Base-by-base conservation (phyloP, 2,329 filamentous ascomycete genomes). In the Tolypocladium amazonense region DNA sequence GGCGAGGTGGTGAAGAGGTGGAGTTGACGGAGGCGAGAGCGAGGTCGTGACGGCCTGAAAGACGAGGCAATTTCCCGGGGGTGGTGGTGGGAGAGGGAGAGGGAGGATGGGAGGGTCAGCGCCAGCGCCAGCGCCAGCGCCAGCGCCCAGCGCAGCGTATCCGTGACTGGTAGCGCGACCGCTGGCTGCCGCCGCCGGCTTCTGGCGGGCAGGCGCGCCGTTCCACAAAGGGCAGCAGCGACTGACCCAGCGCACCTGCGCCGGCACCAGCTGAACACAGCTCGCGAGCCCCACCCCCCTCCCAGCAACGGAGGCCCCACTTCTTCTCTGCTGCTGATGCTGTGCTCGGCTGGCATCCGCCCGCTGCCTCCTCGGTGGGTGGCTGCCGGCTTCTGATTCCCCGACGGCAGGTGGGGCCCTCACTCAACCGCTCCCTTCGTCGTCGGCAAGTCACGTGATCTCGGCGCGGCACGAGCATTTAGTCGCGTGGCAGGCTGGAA, bases 41-140 rank as follows among this genome's bases (percentile, higher is more conserved):
- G 23, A 61, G 52, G 60, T 27, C 61, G 61, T 61, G 38, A 23
- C n/a, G 59, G 69, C 70, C 70, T 71, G 70, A 71, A 69, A 70
- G 63, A 66, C 68, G 62, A 71, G 70, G 70, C 70, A 70, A 62
- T 60, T 60, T 60, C 50, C 63, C 59, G 62, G 41, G 41, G 41
- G 33, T 33, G 30, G n/a, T n/a, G 30, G 30, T 35, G 33, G 33
- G 33, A 35, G 33, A 35, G 33, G 33, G 33, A 35, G 41, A 20
- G n/a, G 41, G 20, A 23, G n/a, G 39, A 18, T 23, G 41, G 8
- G 41, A n/a, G n/a, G n/a, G 18, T 14, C 3, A 3, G 39, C 7
- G 5, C 39, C 5, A 41, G 39, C 39, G 39, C 37, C 37, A 39
- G 62, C 60, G 35, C 35, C 35, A 37, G 35, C 35, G 35, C 35